Percentiles rank a stretch among this genome's conserved stretches.
Evolutionary conservation across 2,329 filamentous ascomycete species (phyloP).

Genomic region (Alternaria arborescens): DNA sequence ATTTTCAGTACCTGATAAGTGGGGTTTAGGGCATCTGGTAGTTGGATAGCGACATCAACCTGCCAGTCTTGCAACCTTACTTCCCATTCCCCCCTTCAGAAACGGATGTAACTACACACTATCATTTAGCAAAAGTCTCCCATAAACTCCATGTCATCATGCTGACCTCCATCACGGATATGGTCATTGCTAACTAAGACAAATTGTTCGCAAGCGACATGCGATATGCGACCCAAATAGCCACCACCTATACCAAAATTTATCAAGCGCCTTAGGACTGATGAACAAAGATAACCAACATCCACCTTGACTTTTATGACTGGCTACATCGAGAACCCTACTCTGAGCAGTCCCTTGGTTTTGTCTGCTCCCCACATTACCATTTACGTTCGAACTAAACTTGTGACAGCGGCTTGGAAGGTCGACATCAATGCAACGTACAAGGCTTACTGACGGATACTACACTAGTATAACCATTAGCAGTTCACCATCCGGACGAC

Average conservation of each 20-base stretch:
- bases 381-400: background rate
- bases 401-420: background rate
- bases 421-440: background rate
- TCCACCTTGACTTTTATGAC: background rate
- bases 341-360: background rate
- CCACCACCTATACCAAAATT: background rate
- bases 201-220: background rate
- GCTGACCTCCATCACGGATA: background rate
- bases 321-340: background rate
- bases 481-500: fast-evolving
- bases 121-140: conserved; percentile 2
- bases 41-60: background rate
- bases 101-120: background rate
- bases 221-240: background rate
- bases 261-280: background rate
- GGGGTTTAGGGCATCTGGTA: background rate
- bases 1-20: conserved; percentile 1
- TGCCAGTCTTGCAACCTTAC: background rate
- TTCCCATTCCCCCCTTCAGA: background rate
- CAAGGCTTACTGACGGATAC: no score
- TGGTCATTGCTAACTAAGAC: background rate
- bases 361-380: background rate
- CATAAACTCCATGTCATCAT: background rate
- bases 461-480: background rate
- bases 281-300: no score